These are phyloP conservation scores for Saccharomyces pastorianus DNA, from an alignment of 1,139 yeast genomes.

Conservation along the genomic window DNA sequence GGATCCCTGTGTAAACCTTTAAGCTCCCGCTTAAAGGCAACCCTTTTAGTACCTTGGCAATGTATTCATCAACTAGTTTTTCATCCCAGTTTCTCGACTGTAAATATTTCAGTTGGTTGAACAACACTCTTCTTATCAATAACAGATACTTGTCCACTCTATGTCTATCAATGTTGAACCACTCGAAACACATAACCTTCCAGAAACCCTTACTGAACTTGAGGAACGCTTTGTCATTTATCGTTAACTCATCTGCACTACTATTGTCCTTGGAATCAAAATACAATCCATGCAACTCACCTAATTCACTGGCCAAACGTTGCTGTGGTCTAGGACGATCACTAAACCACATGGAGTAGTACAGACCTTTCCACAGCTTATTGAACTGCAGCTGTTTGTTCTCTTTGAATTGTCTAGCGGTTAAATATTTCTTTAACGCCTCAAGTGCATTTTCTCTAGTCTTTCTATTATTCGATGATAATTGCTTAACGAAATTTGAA, in stretches of 20 bases:
- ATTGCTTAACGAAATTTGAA: conserved; percentile 59
- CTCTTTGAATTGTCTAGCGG: conserved; percentile 33
- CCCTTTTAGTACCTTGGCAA: conserved; percentile 33
- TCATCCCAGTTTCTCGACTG: conserved; percentile 49
- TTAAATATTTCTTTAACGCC: conserved; percentile 53
- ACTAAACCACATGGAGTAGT: conserved; percentile 91
- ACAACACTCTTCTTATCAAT: conserved; percentile 67
- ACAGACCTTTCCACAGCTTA: conserved; percentile 90
- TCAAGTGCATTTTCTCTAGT: conserved; percentile 66
- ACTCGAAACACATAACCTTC: conserved; percentile 69
- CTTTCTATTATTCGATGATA: conserved; percentile 57
- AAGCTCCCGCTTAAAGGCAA: conserved; percentile 54
- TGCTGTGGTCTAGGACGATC: conserved; percentile 92
- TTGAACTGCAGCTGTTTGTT: conserved; percentile 52
- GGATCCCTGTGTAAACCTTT: conserved; percentile 63
- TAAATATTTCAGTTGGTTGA: conserved; percentile 55
- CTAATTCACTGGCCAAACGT: conserved; percentile 65
- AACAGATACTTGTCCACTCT: conserved; percentile 80
- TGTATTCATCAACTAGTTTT: conserved; percentile 40
- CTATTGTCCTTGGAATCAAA: conserved; percentile 16
- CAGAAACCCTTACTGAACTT: conserved; percentile 72
- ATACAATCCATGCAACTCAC: conserved; percentile 42
- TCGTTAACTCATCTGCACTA: conserved; percentile 28
- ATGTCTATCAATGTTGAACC: conserved; percentile 80
- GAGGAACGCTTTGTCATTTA: conserved; percentile 30